These are phyloP conservation scores for Trametes gibbosa DNA, from an alignment of 768 basidiomycete genomes.

Conservation along the genomic window DNA sequence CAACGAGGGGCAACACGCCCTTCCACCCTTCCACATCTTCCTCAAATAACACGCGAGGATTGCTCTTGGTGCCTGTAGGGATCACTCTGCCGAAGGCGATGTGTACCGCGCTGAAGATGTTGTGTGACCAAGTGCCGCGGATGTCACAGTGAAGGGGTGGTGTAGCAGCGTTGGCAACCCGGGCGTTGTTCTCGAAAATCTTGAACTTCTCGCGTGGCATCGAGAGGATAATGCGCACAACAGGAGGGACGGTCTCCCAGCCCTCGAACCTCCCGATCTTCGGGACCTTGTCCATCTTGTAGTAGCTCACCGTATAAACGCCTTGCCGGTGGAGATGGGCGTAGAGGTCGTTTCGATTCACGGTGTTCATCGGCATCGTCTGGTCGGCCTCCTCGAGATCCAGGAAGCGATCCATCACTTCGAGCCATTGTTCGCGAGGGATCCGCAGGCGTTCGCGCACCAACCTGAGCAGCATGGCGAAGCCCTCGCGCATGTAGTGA, in stretches of 20 bases:
- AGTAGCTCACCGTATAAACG: conserved; percentile 32
- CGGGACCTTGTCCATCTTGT: conserved; percentile 3
- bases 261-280: conserved; percentile 11
- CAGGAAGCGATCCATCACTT: conserved; percentile 37
- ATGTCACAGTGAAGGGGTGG: conserved; percentile 29
- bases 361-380: conserved; percentile 27
- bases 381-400: conserved; percentile 26
- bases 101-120: conserved; percentile 29
- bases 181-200: conserved; percentile 27
- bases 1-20: conserved; percentile 18
- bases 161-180: conserved; percentile 19
- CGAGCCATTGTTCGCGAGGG: conserved; percentile 38
- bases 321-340: conserved; percentile 41
- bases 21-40: conserved; percentile 16
- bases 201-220: conserved; percentile 35
- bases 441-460: conserved; percentile 36
- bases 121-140: conserved; percentile 23
- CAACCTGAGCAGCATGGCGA: conserved; percentile 43
- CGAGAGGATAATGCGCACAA: conserved; percentile 36
- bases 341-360: conserved; percentile 47
- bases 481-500: conserved; percentile 49
- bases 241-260: conserved; percentile 34
- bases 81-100: conserved; percentile 22
- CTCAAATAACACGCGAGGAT: conserved; percentile 15
- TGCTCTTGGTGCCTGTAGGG: conserved; percentile 9